Evolutionary conservation across 2,329 filamentous ascomycete genomes (phyloP), one percentile per base, ranked within the genome.

Genomic region (Basipetospora chlamydospora): DNA sequence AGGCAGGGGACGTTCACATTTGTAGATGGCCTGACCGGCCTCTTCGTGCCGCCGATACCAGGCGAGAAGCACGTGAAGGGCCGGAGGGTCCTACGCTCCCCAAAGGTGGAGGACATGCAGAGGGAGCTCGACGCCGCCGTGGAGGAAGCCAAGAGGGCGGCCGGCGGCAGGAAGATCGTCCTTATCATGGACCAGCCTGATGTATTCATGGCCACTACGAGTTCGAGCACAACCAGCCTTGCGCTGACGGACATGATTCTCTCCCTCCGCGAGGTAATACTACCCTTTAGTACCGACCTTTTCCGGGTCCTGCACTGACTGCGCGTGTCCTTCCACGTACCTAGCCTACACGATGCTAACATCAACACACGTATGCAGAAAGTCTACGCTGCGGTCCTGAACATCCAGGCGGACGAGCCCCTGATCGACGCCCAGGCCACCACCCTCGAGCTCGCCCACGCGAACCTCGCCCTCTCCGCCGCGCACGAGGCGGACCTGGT

Each of bases 401-500:
- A 78, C 1, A 51, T 81, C 18, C 66, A 80, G n/a, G 80, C 83
- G 17, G 85, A 90, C 51, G 63, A 71, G 2, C 77, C 87, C 1
- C 66, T 93, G 21, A 58, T 87, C 35, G 67, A 70, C 21, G 52
- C 58, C 17, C 71, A 70, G 44, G 53, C 60, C 13, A 82, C 80
- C 9, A 67, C 70, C 2, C 55, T 92, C 28, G 83, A 90, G 52
- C 70, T 64, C 33, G 70, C 78, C 41, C 76, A 84, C 47, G 73
- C 81, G 2, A 67, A 75, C n/a, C 71, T 94, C 41, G 58, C 80
- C 15, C 63, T 86, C 25, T 71, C 70, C 5, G 58, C 80, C 43
- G 81, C 80, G n/a, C 85, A 95, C 52, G 68, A 74, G 47, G 83
- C 86, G 7, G 60, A 71, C n/a, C 63, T 70, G 43, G 67, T 88